Evolutionary conservation across 1,139 yeast species (phyloP), one percentile per base, ranked within the genome.

Genomic region (Diutina ranongensis): DNA sequence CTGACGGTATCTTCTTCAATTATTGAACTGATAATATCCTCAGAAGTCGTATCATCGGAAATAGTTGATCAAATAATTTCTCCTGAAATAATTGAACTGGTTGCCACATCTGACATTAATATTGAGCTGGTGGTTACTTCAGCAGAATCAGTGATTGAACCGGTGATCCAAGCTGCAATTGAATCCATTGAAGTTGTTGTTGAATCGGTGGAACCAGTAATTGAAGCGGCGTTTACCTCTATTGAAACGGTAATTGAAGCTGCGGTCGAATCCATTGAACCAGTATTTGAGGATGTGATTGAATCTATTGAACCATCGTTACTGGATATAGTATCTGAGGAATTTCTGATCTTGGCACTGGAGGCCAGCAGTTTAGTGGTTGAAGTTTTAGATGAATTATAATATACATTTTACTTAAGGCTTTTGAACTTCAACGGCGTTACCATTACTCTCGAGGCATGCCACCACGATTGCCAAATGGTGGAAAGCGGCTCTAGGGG

Each of bases 401-500:
- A 31, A n/a, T n/a, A n/a, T n/a, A n/a, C n/a, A n/a, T n/a, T n/a
- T n/a, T n/a, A n/a, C 2, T 38, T 45, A 55, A 32, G 59, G 57
- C 20, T 45, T 47, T 52, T 60, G 69, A 32, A 86, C 83, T 47
- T 61, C 61, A 31, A 80, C 80, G 40, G 74, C 63, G 47, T 67
- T 62, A 52, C 95, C 95, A 47, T 70, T 67, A 49, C 94, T 81
- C 51, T 83, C 81, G 44, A 89, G 64, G 51, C 86, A 84, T 40
- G 96, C 97, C 47, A 78, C 94, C 49, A 89, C 78, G 54, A 86
- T 76, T 9, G 96, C 95, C 62, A 88, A 77, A 61, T 89, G 97
- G 63, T 88, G 96, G 78, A 83, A 88, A 10, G 94, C 88, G 51
- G 70, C 73, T 51, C 76, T 80, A 20, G 95, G 94, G 16, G 80